These are phyloP conservation scores for Colletotrichum gloeosporioides DNA, from an alignment of 2,329 filamentous ascomycete genomes.

Conservation along the genomic window DNA sequence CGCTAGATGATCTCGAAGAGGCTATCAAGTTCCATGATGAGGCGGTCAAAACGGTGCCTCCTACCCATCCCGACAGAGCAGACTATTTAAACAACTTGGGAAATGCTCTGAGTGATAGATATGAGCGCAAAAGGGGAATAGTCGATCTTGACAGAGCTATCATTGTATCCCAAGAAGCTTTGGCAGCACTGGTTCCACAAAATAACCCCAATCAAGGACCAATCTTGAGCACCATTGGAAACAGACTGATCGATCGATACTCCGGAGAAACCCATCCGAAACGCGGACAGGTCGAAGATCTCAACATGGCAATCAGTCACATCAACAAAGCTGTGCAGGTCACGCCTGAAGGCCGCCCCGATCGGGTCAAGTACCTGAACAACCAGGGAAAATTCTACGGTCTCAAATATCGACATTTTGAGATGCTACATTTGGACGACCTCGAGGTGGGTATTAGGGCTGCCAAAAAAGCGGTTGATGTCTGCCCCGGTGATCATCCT, in stretches of 20 bases:
- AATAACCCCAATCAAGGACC: background rate
- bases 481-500: rapidly evolving
- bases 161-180: rapidly evolving
- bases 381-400: background rate
- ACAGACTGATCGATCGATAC: background rate
- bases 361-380: background rate
- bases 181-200: background rate
- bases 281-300: background rate
- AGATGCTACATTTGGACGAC: rapidly evolving
- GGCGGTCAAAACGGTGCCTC: background rate
- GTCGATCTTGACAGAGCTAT: background rate
- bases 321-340: background rate
- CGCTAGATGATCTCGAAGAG: background rate
- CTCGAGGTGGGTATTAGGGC: background rate
- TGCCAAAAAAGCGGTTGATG: background rate
- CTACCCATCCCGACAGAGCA: background rate
- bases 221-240: background rate
- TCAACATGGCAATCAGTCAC: background rate
- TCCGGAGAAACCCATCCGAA: rapidly evolving
- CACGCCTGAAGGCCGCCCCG: rapidly evolving
- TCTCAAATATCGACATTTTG: background rate
- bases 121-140: rapidly evolving
- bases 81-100: background rate
- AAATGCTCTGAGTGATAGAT: background rate
- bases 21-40: background rate